phyloP scores from a whole-genome alignment of 176 grass and related monocot genomes.

The Zizania latifolia region DNA sequence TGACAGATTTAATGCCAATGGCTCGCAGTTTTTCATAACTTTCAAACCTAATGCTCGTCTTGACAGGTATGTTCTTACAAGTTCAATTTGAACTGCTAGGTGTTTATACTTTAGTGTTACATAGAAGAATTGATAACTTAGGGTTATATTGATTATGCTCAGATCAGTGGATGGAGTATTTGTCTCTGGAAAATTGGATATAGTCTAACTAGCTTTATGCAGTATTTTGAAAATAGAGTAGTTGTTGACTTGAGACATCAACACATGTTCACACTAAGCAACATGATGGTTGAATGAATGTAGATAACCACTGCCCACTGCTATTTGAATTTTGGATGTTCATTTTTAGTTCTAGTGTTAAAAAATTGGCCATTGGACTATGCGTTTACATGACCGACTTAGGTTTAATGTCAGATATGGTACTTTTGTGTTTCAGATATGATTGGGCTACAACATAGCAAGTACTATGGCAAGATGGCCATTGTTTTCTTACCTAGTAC shows the following conservation, averaged over 20 bases:
- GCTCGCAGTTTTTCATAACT: conserved; percentile 98
- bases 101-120: background rate
- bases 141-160: background rate
- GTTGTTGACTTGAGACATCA: background rate
- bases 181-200: background rate
- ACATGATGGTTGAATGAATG: background rate
- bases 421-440: background rate
- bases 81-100: background rate
- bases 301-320: background rate
- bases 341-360: conserved; percentile 1
- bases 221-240: background rate
- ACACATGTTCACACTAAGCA: background rate
- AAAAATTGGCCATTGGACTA: background rate
- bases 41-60: conserved; percentile 72
- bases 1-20: conserved; percentile 63
- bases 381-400: background rate
- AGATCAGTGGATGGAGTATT: background rate
- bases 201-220: background rate
- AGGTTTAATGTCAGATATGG: background rate
- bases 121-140: background rate
- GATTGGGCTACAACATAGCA: background rate
- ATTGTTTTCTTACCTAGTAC: background rate
- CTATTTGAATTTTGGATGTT: background rate
- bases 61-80: conserved; percentile 59
- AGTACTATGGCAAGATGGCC: background rate